Conservation (phyloP, 306 rosid species). For the Glycyrrhiza uralensis region DNA sequence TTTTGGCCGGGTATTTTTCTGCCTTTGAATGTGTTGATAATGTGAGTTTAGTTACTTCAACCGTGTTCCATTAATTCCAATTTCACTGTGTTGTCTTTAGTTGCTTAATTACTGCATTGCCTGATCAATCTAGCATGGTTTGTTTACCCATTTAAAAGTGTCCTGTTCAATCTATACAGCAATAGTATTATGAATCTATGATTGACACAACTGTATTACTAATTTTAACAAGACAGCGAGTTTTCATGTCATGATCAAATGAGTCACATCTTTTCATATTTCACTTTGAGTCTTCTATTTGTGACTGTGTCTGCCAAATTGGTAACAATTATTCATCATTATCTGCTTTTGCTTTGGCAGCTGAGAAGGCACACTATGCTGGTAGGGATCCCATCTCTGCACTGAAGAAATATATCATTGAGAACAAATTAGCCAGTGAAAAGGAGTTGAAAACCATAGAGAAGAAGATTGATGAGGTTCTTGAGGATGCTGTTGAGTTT, state of each 20-base stretch:
- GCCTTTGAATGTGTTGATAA: background rate
- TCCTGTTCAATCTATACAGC: background rate
- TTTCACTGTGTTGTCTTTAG: background rate
- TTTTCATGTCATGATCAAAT: background rate
- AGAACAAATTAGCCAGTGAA: constrained; percentile 71
- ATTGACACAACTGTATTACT: background rate
- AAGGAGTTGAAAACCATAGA: constrained; percentile 73
- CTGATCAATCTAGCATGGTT: background rate
- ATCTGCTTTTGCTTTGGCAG: constrained; percentile 45
- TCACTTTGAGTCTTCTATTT: background rate
- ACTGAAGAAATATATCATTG: constrained; percentile 64
- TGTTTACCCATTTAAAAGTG: background rate
- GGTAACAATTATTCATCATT: background rate
- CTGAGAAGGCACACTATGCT: constrained; percentile 93
- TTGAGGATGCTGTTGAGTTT: constrained; percentile 79
- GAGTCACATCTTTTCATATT: background rate
- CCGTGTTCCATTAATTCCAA: background rate
- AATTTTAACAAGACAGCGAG: background rate
- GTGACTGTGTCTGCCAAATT: background rate
- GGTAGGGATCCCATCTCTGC: constrained; percentile 85
- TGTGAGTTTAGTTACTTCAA: background rate
- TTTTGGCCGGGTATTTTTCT: background rate
- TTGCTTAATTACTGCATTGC: background rate
- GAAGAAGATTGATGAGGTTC: constrained; percentile 71
- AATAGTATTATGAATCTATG: background rate